Percentiles rank a stretch among this genome's conserved stretches.
Conservation (phyloP, 2,329 filamentous ascomycete species). For the Colletotrichum viniferum region DNA sequence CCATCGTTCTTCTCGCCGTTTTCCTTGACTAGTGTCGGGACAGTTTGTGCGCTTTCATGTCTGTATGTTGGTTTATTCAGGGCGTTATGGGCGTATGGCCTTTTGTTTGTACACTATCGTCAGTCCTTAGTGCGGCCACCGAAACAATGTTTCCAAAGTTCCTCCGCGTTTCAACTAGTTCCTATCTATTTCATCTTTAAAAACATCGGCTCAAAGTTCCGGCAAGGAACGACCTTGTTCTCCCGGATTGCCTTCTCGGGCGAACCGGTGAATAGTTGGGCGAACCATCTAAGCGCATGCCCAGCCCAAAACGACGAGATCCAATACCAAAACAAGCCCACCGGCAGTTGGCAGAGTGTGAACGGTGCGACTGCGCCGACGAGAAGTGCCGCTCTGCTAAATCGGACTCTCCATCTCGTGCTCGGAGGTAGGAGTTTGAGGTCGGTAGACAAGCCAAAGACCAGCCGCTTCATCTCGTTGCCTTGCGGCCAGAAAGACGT, state of each 20-base stretch:
- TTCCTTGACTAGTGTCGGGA: constrained; percentile 64
- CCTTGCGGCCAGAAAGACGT: not conserved
- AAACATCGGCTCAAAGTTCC: not conserved
- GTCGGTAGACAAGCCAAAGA: not conserved
- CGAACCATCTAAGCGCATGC: not conserved
- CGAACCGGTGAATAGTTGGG: not conserved
- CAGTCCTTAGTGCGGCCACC: not conserved
- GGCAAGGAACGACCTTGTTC: not conserved
- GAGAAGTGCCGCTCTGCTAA: not conserved
- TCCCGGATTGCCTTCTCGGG: not conserved
- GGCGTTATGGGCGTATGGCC: constrained; percentile 12
- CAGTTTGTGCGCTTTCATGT: not conserved
- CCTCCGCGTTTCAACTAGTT: not conserved
- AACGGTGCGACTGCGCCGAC: constrained; percentile 31
- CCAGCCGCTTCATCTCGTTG: not conserved
- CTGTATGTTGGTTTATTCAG: not conserved
- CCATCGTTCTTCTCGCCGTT: constrained; percentile 87
- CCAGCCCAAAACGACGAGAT: constrained; percentile 27
- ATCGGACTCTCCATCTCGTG: not conserved
- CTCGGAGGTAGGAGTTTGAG: not conserved
- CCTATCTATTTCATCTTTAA: not conserved
- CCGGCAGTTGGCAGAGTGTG: constrained; percentile 38
- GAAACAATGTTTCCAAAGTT: not conserved
- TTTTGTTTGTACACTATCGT: constrained; percentile 17
- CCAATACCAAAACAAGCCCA: constrained; percentile 47